phyloP scores from a whole-genome alignment of 768 basidiomycete genomes.

The Termitomyces sp. region DNA sequence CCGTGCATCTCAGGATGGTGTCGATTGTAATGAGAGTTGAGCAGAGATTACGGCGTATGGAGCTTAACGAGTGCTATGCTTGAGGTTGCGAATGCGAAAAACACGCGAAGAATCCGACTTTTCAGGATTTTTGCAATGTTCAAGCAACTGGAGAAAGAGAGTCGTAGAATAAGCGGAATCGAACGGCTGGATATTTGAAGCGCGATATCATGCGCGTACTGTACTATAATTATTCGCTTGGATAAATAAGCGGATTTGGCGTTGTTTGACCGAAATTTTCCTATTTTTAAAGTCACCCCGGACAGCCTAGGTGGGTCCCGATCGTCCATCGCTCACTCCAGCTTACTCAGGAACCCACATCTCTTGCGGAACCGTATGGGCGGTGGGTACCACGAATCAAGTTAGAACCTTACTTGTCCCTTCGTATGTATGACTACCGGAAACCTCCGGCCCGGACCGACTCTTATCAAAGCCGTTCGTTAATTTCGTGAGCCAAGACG shows the following conservation, averaged over 20 bases:
- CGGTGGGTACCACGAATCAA: background rate
- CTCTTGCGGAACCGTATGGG: background rate
- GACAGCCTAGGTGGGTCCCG: background rate
- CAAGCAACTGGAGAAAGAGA: background rate
- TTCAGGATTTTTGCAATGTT: background rate
- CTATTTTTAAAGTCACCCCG: background rate
- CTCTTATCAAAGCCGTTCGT: background rate
- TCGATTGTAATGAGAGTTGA: constrained; percentile 3
- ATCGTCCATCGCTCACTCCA: background rate
- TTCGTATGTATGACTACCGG: background rate
- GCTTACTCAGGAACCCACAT: background rate
- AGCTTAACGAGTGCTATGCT: constrained; percentile 5
- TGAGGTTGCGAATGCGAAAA: background rate
- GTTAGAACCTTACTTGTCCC: background rate
- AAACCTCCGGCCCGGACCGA: background rate
- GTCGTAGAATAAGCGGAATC: background rate
- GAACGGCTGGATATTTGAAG: constrained; percentile 7
- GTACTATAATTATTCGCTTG: constrained; percentile 8
- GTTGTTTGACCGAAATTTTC: constrained; percentile 1
- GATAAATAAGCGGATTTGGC: constrained; percentile 13
- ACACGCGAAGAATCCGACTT: background rate
- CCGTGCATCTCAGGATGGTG: constrained; percentile 27
- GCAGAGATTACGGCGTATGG: background rate
- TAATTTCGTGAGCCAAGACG: background rate
- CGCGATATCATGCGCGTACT: constrained; percentile 9